phyloP scores from a whole-genome alignment of 2,329 filamentous ascomycete species.

The Colletotrichum eremochloae region DNA sequence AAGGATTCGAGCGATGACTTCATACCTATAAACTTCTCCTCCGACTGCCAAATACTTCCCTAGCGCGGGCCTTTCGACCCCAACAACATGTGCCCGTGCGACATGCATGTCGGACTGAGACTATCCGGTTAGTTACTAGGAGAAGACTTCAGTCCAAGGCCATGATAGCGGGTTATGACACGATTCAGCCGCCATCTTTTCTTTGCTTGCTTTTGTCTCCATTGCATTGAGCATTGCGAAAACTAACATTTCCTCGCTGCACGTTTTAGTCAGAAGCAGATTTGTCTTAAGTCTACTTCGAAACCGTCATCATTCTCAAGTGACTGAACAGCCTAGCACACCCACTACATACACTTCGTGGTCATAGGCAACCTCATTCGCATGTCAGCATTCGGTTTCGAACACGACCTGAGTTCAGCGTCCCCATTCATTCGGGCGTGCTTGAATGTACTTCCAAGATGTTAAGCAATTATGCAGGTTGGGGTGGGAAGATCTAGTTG shows the following conservation, averaged over 20 bases:
- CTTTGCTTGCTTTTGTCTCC: neutral
- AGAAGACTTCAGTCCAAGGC: neutral
- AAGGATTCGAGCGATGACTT: constrained; percentile 36
- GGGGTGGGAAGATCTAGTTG: neutral
- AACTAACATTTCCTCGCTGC: neutral
- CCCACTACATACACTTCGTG: neutral
- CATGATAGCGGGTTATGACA: neutral
- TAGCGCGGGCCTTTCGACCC: constrained; percentile 6
- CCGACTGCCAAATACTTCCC: constrained; percentile 2
- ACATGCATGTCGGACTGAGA: neutral
- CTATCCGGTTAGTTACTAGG: constrained; percentile 9
- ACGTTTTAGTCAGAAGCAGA: neutral
- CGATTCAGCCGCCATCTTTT: neutral
- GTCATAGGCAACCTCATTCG: neutral
- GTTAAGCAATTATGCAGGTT: no score
- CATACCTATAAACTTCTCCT: constrained; percentile 15
- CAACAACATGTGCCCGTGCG: neutral
- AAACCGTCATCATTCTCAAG: neutral
- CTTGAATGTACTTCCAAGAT: no score
- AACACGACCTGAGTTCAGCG: neutral
- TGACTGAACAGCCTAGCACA: neutral
- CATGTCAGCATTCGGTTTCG: neutral
- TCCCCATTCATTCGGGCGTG: neutral
- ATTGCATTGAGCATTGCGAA: neutral
- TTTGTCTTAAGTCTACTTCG: neutral